Evolutionary conservation across 306 rosid species (phyloP).

Genomic region (Trifolium repens): DNA sequence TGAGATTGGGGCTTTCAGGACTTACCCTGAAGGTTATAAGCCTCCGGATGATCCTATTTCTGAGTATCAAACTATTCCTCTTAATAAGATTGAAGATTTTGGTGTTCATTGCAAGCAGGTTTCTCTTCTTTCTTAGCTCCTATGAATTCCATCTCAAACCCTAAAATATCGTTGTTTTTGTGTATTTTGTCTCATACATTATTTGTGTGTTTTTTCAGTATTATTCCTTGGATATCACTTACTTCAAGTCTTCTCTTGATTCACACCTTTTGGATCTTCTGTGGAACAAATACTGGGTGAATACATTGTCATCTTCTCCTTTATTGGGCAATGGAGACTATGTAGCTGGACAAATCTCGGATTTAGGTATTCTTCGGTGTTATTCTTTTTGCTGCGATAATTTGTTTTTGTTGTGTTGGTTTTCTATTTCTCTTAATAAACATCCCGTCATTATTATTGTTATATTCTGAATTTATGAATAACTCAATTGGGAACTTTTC

Average conservation of each 20-base stretch:
- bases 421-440: background rate
- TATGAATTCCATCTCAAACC: background rate
- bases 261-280: constrained; percentile 91
- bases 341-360: constrained; percentile 95
- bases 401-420: constrained; percentile 7
- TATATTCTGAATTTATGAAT: constrained; percentile 26
- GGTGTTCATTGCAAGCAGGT: constrained; percentile 99
- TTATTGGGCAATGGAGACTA: constrained; percentile 92
- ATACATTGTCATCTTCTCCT: constrained; percentile 92
- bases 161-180: background rate
- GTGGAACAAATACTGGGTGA: constrained; percentile 97
- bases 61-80: constrained; percentile 94
- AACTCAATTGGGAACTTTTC: constrained; percentile 24
- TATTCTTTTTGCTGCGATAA: background rate
- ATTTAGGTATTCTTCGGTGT: constrained; percentile 65
- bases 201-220: constrained; percentile 65
- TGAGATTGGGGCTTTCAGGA: constrained; percentile 98
- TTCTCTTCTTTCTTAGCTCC: constrained; percentile 15
- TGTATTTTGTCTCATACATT: constrained; percentile 23
- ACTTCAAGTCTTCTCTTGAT: constrained; percentile 93
- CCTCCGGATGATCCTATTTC: constrained; percentile 94
- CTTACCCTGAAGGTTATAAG: constrained; percentile 94
- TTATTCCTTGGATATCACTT: constrained; percentile 90
- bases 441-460: background rate
- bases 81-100: constrained; percentile 94